A percentile compares a stretch with the other conserved stretches of the same genome.
These are phyloP conservation scores for Cytospora piceicola DNA, from an alignment of 2,329 filamentous ascomycete genomes.

Conservation along the genomic window DNA sequence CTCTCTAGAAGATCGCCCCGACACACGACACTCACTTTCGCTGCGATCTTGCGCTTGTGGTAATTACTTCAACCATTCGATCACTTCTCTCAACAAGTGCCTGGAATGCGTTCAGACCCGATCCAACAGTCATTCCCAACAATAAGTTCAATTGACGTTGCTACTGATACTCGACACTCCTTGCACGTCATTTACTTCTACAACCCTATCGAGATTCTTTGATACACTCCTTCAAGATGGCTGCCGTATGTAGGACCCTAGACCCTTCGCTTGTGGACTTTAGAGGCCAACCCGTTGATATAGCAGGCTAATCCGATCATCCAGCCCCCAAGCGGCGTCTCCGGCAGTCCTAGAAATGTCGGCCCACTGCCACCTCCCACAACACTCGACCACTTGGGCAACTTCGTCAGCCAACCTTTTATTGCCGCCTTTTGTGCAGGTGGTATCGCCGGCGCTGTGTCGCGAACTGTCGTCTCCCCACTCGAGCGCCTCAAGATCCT, in stretches of 20 bases:
- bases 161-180: conserved; percentile 6
- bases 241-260: conserved; percentile 41
- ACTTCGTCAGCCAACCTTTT: conserved; percentile 76
- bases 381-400: conserved; percentile 44
- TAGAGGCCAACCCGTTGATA: not conserved
- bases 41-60: conserved; percentile 11
- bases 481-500: conserved; percentile 96
- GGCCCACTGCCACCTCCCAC: conserved; percentile 35
- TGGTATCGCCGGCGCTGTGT: conserved; percentile 94
- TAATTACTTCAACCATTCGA: conserved; percentile 5
- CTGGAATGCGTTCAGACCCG: conserved; percentile 24
- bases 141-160: conserved; percentile 17
- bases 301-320: conserved; percentile 22
- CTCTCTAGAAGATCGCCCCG: conserved; percentile 25
- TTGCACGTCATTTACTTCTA: conserved; percentile 23
- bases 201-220: conserved; percentile 13
- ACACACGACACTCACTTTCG: conserved; percentile 8
- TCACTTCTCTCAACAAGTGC: conserved; percentile 1
- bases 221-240: conserved; percentile 39
- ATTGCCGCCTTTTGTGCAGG: conserved; percentile 92
- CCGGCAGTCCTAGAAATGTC: conserved; percentile 13
- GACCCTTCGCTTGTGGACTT: conserved; percentile 2
- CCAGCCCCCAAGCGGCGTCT: conserved; percentile 24
- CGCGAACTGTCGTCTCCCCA: conserved; percentile 93
- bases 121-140: conserved; percentile 9